Base-by-base conservation (phyloP, 2,329 filamentous ascomycete genomes). In the Calonectria montana region DNA sequence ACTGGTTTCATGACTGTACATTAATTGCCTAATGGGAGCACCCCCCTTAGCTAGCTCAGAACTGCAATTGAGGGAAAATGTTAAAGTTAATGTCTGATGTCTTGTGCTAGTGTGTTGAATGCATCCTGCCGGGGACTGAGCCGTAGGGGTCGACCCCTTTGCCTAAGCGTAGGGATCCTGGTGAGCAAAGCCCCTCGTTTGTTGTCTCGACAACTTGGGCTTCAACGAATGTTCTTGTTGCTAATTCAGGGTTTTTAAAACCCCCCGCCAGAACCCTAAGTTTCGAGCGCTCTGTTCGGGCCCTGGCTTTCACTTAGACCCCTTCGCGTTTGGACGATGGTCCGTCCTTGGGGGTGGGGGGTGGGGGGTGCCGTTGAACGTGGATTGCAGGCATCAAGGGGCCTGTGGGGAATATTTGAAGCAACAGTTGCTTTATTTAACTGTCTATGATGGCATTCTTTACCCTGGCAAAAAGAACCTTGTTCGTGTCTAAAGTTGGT, bases 61-160 rank as follows among this genome's bases (percentile, higher is more conserved):
- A 68, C 76, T 79, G 75, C 76, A 79, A 77, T 70, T 74, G 77
- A 79, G 77, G 77, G 71, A 75, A 73, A 78, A 77, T 72, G 76
- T 79, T 71, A 76, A 79, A 79, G 45, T 39, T 53, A 23, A 68
- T 5, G 61, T 64, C 29, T 48, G 45, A 41, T 16, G 39, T 50
- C 13, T 13, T 50, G 37, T 59, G 27, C 25, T 45, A 41, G 64
- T 73, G 43, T 25, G 21, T 59, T 35, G 31, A 39, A 4, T 39
- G 4, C 21, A 23, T 39, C 21, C 13, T 39, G 13, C 31, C 35
- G 13, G 31, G 10, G 2, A 15, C 23, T 16, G 15, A 39, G 53
- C 35, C 6, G 21, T 59, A 35, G 18, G 31, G n/a, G 53, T 16
- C 35, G 3, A 21, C 31, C 35, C 23, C 13, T 25, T 39, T 25